Base-by-base conservation (phyloP, 225 moss, liverwort and hornwort genomes). In the Thuidium tamariscinum region DNA sequence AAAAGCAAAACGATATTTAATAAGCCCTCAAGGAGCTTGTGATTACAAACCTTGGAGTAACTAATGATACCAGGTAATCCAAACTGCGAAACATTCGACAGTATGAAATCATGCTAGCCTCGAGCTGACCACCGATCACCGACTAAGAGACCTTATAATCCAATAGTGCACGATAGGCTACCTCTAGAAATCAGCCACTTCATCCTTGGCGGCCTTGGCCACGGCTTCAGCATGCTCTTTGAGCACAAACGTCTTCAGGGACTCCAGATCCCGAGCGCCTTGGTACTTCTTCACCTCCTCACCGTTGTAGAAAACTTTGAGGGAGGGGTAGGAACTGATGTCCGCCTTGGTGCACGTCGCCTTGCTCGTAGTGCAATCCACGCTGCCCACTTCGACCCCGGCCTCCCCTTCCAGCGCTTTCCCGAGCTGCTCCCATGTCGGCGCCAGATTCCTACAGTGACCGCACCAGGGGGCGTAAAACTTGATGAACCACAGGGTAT, bases 391-490 rank as follows among this genome's bases (percentile, higher is more conserved):
- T 60, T 98, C 98, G 32, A 96, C 84, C 42, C 95, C 95, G 42
- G 93, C 92, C 89, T 98, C 96, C 3, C 93, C 94, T 63, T 95
- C 98, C 16, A 98, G 87, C 7, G 95, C 93, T 82, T 93, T 90
- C 52, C 98, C 98, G 9, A 98, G 91, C 88, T 96, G 92, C 78
- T 94, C 94, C 98, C 98, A 98, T 16, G 91, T 90, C 32, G 98
- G 96, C 20, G 95, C 98, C 91, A 98, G 68, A 37, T 89, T 93
- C 93, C 93, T 95, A 80, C 98, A 98, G 86, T 98, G 97, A 9
- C 98, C 98, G 70, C 98, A 98, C 98, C 98, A 98, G 5, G 98
- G 98, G 19, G 98, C 96, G 66, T 88, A 96, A 77, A 98, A 98
- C 91, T 98, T 94, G 86, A 98, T 88, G 77, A 98, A 96, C 98